Evolutionary conservation across 352 stramenopile species (phyloP), one percentile per base, ranked within the genome.

Genomic region (Globisporangium canariense): DNA sequence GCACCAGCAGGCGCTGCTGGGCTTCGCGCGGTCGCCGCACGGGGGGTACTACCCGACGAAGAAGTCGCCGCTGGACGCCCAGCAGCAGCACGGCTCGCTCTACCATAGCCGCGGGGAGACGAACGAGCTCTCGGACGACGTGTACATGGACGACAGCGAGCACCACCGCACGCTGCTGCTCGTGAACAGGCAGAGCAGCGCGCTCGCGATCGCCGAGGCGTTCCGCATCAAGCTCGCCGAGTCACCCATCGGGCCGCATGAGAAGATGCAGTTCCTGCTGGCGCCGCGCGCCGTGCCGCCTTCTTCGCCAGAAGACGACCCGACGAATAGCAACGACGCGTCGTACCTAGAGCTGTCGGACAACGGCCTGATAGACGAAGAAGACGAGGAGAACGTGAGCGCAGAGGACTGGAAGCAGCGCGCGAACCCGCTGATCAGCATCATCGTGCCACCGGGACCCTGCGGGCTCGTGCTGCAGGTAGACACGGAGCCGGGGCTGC

Each of bases 401-500:
- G 80, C 89, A 43, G 82, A 87, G 51, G 80, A 90, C 66, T 91
- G 81, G 78, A 86, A 91, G 65, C 68, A 74, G 58, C 74, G 76
- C 13, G 78, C 78, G 13, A 83, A 89, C 64, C 77, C 78, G 54
- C 75, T 86, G 54, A 67, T 88, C 10, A 81, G 76, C 30, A 82
- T 94, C 62, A 90, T 89, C 66, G 83, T 94, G 34, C 83, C 85
- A 13, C 83, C 85, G 0, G 85, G 85, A 0, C 83, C 83, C 8
- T 91, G 81, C 18, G 85, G 85, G 3, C 79, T 94, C 46, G 77
- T 92, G 34, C 71, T 94, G 32, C 78, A 90, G 57, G 71, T 86
- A 34, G 73, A 82, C 8, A 75, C 66, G 28, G 62, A 58, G 20
- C 47, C 66, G 9, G 60, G 56, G 22, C 60, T 67, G 55, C 66